Base-by-base conservation (phyloP, 257 asterid genomes). In the Solanum corneliomulleri region DNA sequence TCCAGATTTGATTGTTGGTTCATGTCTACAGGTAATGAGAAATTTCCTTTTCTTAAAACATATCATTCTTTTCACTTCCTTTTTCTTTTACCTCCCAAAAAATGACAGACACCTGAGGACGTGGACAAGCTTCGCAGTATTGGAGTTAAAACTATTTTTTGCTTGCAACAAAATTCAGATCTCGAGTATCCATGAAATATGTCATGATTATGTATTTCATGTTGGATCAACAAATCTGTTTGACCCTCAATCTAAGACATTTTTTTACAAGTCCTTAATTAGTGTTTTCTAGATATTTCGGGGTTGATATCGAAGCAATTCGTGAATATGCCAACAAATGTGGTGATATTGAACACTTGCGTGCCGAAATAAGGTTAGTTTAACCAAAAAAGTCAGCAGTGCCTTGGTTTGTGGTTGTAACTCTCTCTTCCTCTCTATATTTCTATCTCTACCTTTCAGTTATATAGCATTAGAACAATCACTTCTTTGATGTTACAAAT, bases 1-100 rank as follows among this genome's bases (percentile, higher is more conserved):
- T 20, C 99, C 99, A n/a, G 98, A 95, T 90, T 88, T 97, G 91
- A 94, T 97, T 52, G 99, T 97, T 82, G 99, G 99, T 16, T 97
- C 99, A 86, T 97, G 99, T 91, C 91, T 95, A 80, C 99, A 95
- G 98, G 99, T 95, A 72, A 87, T 84, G 49, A 80, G 49, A 27
- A 83, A 86, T 82, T 82, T 87, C 78, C 16, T 81, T 39, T 62
- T 86, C 81, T 69, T 80, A 85, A 27, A 11, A 18, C 29, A 49
- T 37, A 21, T 68, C 29, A 56, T 58, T 49, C 41, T 85, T 31
- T 33, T n/a, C 44, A 35, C 16, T 62, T 62, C 74, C 35, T 35
- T n/a, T 49, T 12, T 82, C 69, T 84, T 70, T 82, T 83, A 87
- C 86, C 81, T 71, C 82, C 52, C 80, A 68, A 72, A 39, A 75